Percentiles rank a stretch among this genome's conserved stretches.
Conservation (phyloP, 2,329 filamentous ascomycete species). For the Clathrospora elynae region DNA sequence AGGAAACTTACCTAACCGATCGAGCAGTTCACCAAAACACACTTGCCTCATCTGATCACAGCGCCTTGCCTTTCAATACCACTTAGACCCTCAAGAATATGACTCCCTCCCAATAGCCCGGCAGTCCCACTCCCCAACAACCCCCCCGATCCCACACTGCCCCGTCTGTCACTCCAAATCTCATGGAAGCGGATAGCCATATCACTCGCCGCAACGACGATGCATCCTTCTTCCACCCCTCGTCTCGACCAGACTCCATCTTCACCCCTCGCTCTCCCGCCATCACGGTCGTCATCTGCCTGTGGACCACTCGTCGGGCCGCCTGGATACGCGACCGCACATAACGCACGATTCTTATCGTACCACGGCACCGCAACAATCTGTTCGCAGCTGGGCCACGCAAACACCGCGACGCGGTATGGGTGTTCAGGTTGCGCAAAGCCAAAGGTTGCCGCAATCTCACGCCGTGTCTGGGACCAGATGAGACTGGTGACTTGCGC, state of each 20-base stretch:
- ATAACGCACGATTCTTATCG: conserved; percentile 77
- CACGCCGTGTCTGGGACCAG: conserved; percentile 83
- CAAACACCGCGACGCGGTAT: conserved; percentile 87
- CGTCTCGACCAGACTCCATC: conserved; percentile 61
- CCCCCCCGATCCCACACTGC: conserved; percentile 54
- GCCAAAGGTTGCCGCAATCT: conserved; percentile 92
- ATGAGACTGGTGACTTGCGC: conserved; percentile 92
- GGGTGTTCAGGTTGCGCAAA: conserved; percentile 90
- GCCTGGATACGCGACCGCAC: conserved; percentile 83
- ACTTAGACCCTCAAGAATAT: conserved; percentile 81
- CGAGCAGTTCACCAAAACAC: no score
- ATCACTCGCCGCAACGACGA: conserved; percentile 91
- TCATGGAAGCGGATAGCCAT: conserved; percentile 95
- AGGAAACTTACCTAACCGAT: no score
- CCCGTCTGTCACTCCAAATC: conserved; percentile 72
- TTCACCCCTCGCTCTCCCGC: conserved; percentile 51
- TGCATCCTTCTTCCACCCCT: conserved; percentile 73
- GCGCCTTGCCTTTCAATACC: conserved; percentile 72
- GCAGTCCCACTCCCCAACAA: conserved; percentile 49
- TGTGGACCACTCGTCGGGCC: conserved; percentile 52
- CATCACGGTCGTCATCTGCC: conserved; percentile 7
- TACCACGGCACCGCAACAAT: conserved; percentile 86
- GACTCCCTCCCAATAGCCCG: conserved; percentile 73
- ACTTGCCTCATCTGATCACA: conserved; percentile 50
- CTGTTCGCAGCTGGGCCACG: conserved; percentile 89